Evolutionary conservation across 192 early-diverging fungal genomes (phyloP).

Genomic region (Phycomyces nitens): DNA sequence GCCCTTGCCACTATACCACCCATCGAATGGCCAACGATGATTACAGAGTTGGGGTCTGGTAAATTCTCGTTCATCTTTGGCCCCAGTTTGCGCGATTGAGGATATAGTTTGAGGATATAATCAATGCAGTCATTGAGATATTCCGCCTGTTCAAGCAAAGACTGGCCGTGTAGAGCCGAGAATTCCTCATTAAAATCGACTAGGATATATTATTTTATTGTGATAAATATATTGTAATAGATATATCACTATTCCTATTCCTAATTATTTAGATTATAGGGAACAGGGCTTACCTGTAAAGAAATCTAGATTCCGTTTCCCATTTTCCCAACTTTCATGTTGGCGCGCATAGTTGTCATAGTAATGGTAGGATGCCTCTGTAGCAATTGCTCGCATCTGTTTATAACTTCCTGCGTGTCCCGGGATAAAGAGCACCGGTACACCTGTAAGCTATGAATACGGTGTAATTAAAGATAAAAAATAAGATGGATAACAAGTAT

Average conservation of each 20-base stretch:
- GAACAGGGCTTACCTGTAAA: constrained; percentile 44
- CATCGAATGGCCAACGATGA: constrained; percentile 93
- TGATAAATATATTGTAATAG: not conserved
- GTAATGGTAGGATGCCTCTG: constrained; percentile 61
- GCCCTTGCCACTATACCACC: constrained; percentile 88
- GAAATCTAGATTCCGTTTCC: constrained; percentile 47
- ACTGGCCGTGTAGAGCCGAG: constrained; percentile 81
- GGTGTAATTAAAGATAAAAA: constrained; percentile 4
- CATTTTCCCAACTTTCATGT: constrained; percentile 15
- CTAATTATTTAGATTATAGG: too few species aligned
- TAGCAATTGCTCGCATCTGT: constrained; percentile 83
- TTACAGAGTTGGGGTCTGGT: constrained; percentile 64
- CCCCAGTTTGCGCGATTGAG: constrained; percentile 33
- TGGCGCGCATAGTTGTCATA: constrained; percentile 40
- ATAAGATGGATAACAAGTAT: too few species aligned
- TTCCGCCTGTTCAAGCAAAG: constrained; percentile 80
- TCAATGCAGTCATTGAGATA: constrained; percentile 79
- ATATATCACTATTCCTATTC: too few species aligned
- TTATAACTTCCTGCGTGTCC: constrained; percentile 93
- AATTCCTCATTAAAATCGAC: constrained; percentile 89
- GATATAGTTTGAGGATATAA: constrained; percentile 74
- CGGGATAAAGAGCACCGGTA: constrained; percentile 91
- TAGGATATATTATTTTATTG: constrained; percentile 11
- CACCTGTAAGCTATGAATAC: constrained; percentile 50
- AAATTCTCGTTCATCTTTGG: constrained; percentile 14